These are phyloP conservation scores for Penicillium malachiteum DNA, from an alignment of 495 filamentous ascomycete species.

Conservation along the genomic window DNA sequence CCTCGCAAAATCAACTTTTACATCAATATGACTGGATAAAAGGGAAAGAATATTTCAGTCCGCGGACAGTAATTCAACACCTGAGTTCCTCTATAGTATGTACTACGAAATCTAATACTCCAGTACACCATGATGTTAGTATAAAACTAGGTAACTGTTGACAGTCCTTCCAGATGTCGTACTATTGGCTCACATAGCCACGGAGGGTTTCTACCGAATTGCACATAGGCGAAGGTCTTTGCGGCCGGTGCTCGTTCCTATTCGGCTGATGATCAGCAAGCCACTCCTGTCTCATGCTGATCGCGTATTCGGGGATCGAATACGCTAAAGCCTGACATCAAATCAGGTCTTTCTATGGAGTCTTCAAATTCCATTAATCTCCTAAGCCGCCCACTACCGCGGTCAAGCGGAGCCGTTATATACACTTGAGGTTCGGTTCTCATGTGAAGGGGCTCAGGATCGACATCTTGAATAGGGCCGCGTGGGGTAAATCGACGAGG, in stretches of 20 bases:
- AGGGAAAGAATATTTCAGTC: no score
- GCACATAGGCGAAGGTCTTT: background rate
- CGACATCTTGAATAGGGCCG: background rate
- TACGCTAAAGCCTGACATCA: background rate
- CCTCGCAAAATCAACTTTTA: no score
- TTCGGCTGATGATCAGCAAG: background rate
- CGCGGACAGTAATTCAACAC: no score
- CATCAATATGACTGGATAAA: no score
- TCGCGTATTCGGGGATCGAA: constrained; percentile 5
- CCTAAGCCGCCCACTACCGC: background rate
- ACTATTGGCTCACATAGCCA: no score
- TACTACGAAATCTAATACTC: no score
- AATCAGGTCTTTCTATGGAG: background rate
- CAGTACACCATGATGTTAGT: no score
- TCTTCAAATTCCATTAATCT: background rate
- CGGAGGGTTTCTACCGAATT: no score
- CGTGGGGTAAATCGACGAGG: background rate
- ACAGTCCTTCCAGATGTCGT: no score
- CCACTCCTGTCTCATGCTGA: background rate
- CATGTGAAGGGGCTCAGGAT: background rate
- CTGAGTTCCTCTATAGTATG: no score
- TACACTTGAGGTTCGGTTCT: background rate
- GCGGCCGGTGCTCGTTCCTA: background rate
- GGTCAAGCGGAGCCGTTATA: background rate
- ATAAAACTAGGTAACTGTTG: no score